phyloP scores from a whole-genome alignment of 257 asterid genomes.

The Solanum lycopersicoides region DNA sequence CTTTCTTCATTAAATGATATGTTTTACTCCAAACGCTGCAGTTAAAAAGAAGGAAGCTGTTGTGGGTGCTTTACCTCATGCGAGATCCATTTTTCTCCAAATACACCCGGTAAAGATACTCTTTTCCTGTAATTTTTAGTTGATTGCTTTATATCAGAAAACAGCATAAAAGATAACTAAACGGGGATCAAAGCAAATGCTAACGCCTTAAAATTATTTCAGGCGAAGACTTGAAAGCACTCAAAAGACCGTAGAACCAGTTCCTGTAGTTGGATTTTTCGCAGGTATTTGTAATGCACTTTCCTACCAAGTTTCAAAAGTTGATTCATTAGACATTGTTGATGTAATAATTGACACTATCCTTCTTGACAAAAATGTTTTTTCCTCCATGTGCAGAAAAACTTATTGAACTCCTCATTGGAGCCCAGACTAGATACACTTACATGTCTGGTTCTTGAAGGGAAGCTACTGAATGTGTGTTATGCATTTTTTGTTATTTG shows the following conservation, averaged over 20 bases:
- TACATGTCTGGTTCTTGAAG: slow-evolving; percentile 95
- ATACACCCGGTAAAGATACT: slow-evolving; percentile 54
- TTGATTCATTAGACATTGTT: background rate
- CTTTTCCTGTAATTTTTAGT: background rate
- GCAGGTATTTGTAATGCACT: slow-evolving; percentile 35
- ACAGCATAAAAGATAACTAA: background rate
- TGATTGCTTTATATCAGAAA: background rate
- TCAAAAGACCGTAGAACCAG: slow-evolving; percentile 58
- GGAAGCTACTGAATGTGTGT: background rate
- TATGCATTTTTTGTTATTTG: background rate
- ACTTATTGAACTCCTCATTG: slow-evolving; percentile 72
- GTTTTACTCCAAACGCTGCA: slow-evolving; percentile 15
- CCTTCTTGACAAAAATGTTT: background rate
- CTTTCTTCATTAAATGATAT: background rate
- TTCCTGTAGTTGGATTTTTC: slow-evolving; percentile 76
- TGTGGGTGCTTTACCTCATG: slow-evolving; percentile 97
- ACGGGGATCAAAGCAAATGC: background rate
- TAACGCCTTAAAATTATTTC: slow-evolving; percentile 17
- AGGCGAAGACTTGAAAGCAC: slow-evolving; percentile 71
- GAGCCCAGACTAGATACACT: slow-evolving; percentile 95
- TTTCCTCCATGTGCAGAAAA: slow-evolving; percentile 46
- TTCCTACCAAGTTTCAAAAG: background rate
- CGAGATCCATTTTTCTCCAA: slow-evolving; percentile 92
- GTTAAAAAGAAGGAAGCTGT: slow-evolving; percentile 73
- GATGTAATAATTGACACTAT: background rate